These are phyloP conservation scores for Phoma herbarum DNA, from an alignment of 2,329 filamentous ascomycete species.

Conservation along the genomic window DNA sequence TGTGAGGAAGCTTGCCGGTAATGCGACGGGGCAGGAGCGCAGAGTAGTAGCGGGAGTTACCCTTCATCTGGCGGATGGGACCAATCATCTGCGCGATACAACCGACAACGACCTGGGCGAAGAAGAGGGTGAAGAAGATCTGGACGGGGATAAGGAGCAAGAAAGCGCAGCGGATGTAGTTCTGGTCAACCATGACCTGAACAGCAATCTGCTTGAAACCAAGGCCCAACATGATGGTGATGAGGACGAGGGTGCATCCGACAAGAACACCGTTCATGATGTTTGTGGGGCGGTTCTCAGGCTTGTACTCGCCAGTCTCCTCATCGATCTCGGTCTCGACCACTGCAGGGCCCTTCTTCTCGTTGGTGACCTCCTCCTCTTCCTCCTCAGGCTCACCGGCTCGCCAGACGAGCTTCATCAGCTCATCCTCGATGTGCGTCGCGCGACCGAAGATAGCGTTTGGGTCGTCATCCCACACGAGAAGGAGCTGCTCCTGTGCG, in stretches of 20 bases:
- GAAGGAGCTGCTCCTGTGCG: slow-evolving; percentile 72
- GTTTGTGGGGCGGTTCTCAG: slow-evolving; percentile 72
- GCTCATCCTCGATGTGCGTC: slow-evolving; percentile 74
- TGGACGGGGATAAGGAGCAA: slow-evolving; percentile 73
- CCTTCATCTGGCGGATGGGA: slow-evolving; percentile 74
- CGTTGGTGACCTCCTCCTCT: slow-evolving; percentile 59
- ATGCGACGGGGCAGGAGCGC: slow-evolving; percentile 71
- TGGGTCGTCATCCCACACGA: slow-evolving; percentile 83
- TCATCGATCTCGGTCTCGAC: slow-evolving; percentile 70
- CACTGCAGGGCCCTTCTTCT: slow-evolving; percentile 60
- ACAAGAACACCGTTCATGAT: slow-evolving; percentile 76
- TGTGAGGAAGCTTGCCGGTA: slow-evolving; percentile 68
- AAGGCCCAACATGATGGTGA: slow-evolving; percentile 72
- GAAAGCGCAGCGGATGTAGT: slow-evolving; percentile 70
- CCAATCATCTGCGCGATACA: slow-evolving; percentile 79
- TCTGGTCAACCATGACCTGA: slow-evolving; percentile 71
- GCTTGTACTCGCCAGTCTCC: slow-evolving; percentile 73
- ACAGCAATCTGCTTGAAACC: slow-evolving; percentile 75
- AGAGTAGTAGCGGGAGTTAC: slow-evolving; percentile 83
- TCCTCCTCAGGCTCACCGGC: slow-evolving; percentile 63
- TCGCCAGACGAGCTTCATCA: slow-evolving; percentile 81
- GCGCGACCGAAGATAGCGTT: slow-evolving; percentile 73
- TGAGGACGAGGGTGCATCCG: slow-evolving; percentile 70
- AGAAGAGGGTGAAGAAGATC: slow-evolving; percentile 85
- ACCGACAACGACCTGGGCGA: slow-evolving; percentile 79